Conservation (phyloP, 129 eudicot genomes). For the Arctium minus region DNA sequence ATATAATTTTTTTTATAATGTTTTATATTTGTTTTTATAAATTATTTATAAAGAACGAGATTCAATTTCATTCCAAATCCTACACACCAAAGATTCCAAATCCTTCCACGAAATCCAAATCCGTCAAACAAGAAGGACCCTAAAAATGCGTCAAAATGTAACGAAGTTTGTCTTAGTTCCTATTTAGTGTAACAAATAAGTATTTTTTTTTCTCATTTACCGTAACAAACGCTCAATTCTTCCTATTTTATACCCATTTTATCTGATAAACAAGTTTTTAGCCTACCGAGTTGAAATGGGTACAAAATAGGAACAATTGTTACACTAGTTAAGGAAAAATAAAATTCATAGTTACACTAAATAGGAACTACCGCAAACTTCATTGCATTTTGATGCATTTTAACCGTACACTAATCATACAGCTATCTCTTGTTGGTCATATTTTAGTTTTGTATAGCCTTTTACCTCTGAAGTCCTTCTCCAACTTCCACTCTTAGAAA, state of each 20-base stretch:
- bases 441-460: neutral
- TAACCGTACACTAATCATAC: neutral
- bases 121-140: neutral
- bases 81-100: neutral
- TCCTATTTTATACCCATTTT: neutral
- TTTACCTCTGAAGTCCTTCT: slow-evolving; percentile 76
- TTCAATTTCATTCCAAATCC: neutral
- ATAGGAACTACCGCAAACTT: neutral
- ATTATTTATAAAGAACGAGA: too few species aligned
- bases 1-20: too few species aligned
- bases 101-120: neutral
- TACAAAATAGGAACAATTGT: neutral
- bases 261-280: neutral
- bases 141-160: neutral
- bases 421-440: neutral
- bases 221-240: neutral
- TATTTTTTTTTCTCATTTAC: too few species aligned
- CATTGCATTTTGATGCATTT: too few species aligned
- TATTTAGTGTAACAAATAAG: neutral
- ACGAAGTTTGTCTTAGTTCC: neutral
- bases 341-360: neutral
- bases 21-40: too few species aligned
- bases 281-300: neutral
- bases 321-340: neutral
- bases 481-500: slow-evolving; percentile 91